A percentile compares a stretch with the other conserved stretches of the same genome.
phyloP scores from a whole-genome alignment of 2,329 filamentous ascomycete genomes.

The Dothideomycetes sp. region DNA sequence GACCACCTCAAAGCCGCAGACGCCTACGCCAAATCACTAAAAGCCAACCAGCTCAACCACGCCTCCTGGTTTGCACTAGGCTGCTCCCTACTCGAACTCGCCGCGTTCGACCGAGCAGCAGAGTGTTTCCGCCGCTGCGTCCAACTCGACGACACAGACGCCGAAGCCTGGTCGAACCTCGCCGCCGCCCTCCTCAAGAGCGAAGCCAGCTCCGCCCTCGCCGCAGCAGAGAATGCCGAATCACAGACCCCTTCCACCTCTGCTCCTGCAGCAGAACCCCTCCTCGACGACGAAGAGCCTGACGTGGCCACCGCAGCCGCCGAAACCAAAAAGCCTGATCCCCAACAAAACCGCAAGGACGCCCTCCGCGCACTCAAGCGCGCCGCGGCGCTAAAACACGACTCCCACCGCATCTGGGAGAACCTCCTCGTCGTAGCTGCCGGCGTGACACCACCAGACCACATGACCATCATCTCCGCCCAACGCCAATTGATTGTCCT shows the following conservation, averaged over 20 bases:
- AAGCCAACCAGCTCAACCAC: constrained; percentile 69
- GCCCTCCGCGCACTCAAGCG: constrained; percentile 78
- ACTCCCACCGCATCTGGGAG: constrained; percentile 91
- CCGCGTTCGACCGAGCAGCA: constrained; percentile 65
- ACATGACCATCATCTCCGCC: constrained; percentile 64
- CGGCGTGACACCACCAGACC: constrained; percentile 63
- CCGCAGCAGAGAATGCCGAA: too few species aligned
- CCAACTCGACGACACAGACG: constrained; percentile 75
- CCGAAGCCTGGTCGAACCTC: constrained; percentile 89
- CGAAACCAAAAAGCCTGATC: constrained; percentile 20
- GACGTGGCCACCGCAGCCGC: too few species aligned
- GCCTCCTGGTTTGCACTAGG: constrained; percentile 84
- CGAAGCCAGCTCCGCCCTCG: not conserved
- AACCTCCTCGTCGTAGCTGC: constrained; percentile 84
- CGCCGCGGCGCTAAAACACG: constrained; percentile 70
- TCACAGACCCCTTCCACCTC: too few species aligned
- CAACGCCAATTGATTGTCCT: constrained; percentile 67
- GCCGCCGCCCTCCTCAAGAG: constrained; percentile 60
- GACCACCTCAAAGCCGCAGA: constrained; percentile 60
- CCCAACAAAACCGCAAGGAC: constrained; percentile 55
- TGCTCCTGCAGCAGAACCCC: too few species aligned
- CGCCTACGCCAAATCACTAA: constrained; percentile 67
- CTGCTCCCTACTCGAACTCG: constrained; percentile 72
- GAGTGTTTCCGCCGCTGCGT: constrained; percentile 78
- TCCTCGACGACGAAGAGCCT: constrained; percentile 24